These are phyloP conservation scores for Saccharomycopsis lassenensis DNA, from an alignment of 805 yeast species.

Conservation along the genomic window DNA sequence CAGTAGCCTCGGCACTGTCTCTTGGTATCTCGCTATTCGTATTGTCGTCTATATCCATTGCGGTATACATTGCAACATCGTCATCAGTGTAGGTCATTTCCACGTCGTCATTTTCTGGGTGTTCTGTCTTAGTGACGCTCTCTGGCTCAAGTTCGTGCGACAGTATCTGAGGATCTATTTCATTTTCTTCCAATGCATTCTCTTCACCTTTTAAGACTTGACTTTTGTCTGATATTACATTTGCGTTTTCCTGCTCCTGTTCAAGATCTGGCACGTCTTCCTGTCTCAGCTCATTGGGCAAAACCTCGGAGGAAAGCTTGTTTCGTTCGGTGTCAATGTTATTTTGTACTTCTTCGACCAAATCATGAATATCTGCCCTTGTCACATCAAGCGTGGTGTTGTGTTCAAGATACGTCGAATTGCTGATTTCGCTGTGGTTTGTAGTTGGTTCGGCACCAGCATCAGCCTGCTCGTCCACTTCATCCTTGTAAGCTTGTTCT, in stretches of 20 bases:
- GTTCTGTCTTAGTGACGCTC: not conserved
- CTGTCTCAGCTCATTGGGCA: not conserved
- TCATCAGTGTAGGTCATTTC: constrained; percentile 2
- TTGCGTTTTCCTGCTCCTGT: not conserved
- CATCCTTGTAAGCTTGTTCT: no score
- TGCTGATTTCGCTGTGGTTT: no score
- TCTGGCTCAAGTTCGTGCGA: constrained; percentile 1
- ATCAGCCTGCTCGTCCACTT: no score
- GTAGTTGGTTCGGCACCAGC: no score
- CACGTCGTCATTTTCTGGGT: not conserved
- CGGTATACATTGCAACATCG: not conserved
- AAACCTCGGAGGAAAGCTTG: not conserved
- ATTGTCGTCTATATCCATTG: not conserved
- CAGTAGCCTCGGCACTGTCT: not conserved
- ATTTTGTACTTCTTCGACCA: not conserved
- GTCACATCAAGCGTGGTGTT: not conserved
- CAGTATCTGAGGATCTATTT: not conserved
- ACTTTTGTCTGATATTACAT: not conserved
- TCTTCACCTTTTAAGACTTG: not conserved
- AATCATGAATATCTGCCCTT: not conserved
- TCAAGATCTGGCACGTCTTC: not conserved
- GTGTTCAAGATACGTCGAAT: not conserved
- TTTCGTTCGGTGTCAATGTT: not conserved
- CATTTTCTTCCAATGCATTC: not conserved
- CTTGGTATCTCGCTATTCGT: not conserved